A percentile compares a stretch with the other conserved stretches of the same genome.
phyloP scores from a whole-genome alignment of 345 rosid species.

The Acer saccharum region DNA sequence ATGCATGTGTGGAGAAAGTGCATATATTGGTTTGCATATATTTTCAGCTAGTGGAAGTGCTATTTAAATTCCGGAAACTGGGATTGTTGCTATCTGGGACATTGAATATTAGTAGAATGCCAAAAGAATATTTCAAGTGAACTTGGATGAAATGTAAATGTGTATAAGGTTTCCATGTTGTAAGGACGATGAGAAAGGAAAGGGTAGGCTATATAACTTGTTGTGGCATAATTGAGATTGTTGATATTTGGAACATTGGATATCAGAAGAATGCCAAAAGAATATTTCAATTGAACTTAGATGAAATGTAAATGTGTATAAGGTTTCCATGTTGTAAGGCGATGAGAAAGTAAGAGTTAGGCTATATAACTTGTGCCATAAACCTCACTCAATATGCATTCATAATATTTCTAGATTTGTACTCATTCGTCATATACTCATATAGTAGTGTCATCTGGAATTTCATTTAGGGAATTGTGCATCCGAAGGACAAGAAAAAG shows the following conservation, averaged over 20 bases:
- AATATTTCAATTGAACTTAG: too few species aligned
- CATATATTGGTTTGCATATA: neutral
- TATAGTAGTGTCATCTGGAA: neutral
- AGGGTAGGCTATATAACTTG: neutral
- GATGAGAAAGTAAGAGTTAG: too few species aligned
- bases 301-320: too few species aligned
- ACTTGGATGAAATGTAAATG: constrained; percentile 7
- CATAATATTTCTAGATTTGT: neutral
- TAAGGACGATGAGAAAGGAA: neutral
- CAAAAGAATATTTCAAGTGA: neutral
- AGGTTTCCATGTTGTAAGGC: too few species aligned
- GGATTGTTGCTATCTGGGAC: neutral
- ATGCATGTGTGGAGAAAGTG: neutral
- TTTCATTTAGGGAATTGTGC: neutral
- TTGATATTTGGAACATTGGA: too few species aligned
- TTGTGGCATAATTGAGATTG: neutral
- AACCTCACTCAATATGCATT: neutral
- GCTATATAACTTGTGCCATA: neutral
- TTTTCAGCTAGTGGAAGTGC: neutral
- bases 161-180: neutral
- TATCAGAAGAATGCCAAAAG: too few species aligned
- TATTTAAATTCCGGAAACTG: neutral
- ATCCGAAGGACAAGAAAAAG: neutral
- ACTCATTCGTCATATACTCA: too few species aligned
- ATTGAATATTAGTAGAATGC: neutral